Base-by-base conservation (phyloP, 805 yeast genomes). In the Candida gorgasii region DNA sequence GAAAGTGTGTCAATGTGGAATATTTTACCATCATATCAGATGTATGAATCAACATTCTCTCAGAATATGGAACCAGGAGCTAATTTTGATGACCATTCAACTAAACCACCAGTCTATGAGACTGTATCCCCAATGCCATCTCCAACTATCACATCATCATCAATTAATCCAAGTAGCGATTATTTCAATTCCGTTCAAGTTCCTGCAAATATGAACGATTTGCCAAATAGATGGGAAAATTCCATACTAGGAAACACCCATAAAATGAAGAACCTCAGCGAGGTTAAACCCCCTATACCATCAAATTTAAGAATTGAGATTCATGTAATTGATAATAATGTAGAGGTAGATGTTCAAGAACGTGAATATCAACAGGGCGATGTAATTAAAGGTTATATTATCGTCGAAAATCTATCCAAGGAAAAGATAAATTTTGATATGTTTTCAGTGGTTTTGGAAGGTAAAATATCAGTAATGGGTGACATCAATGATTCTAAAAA, bases 401-500 rank as follows among this genome's bases (percentile, higher is more conserved):
- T 61, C 0, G 59, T 68, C 13, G 53, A 52, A n/a, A 69, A 69
- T 46, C 56, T 50, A 15, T 55, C 65, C 1, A 42, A 46, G 5
- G 47, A 52, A 11, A 52, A 49, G 2, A 53, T 69, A 24, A 66
- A 68, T 5, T 69, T 68, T 44, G 73, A 69, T 40, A 67, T 66
- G 72, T 67, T 69, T 44, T 60, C 63, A 24, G 72, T 66, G 19
- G 63, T 66, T 15, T 57, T 69, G 18, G 75, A 69, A 47, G 75
- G 75, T 6, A 50, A 51, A 23, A 46, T 59, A 14, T 56, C 51
- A 12, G 53, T 55, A 9, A 43, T 45, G 44, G 52, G 50, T 4
- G 51, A 51, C 29, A 11, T 14, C 2, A 37, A 35, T 36, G 41
- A 51, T 40, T 9, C 37, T 20, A 17, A 47, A 31, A 45, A 41